phyloP scores from a whole-genome alignment of 2,329 filamentous ascomycete genomes.

The Microcyclospora pomicola region DNA sequence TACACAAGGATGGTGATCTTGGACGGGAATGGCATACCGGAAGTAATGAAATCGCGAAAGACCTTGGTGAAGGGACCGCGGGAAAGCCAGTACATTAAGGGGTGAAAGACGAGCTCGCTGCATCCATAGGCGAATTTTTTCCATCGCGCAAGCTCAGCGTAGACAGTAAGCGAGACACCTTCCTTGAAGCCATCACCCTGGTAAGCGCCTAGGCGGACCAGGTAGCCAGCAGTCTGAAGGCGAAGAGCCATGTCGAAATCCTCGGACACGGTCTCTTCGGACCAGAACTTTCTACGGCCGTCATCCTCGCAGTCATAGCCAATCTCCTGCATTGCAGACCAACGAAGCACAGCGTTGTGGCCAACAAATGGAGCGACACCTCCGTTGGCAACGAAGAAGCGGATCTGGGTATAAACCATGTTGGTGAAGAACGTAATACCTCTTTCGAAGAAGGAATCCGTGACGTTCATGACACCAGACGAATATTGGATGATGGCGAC shows the following conservation, averaged over 20 bases:
- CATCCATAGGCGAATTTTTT: conserved; percentile 80
- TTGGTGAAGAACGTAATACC: conserved; percentile 37
- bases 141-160: conserved; percentile 73
- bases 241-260: conserved; percentile 74
- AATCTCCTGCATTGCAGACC: conserved; percentile 62
- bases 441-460: conserved; percentile 47
- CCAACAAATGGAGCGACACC: conserved; percentile 69
- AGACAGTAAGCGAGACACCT: conserved; percentile 70
- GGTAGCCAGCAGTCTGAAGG: conserved; percentile 58
- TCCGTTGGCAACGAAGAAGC: conserved; percentile 62
- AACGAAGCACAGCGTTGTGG: conserved; percentile 65
- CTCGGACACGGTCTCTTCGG: conserved; percentile 64
- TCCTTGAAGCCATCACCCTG: conserved; percentile 68
- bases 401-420: conserved; percentile 62
- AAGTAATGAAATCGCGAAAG: conserved; percentile 60
- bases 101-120: conserved; percentile 70
- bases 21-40: conserved; percentile 59
- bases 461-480: conserved; percentile 67
- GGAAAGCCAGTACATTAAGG: conserved; percentile 57
- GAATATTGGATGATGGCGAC: conserved; percentile 69
- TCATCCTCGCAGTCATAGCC: conserved; percentile 56
- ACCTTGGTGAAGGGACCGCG: conserved; percentile 66
- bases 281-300: conserved; percentile 64
- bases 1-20: conserved; percentile 66
- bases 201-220: conserved; percentile 59